These are phyloP conservation scores for Ustilago xerochloae DNA, from an alignment of 1,284 basidiomycete genomes.

Conservation along the genomic window DNA sequence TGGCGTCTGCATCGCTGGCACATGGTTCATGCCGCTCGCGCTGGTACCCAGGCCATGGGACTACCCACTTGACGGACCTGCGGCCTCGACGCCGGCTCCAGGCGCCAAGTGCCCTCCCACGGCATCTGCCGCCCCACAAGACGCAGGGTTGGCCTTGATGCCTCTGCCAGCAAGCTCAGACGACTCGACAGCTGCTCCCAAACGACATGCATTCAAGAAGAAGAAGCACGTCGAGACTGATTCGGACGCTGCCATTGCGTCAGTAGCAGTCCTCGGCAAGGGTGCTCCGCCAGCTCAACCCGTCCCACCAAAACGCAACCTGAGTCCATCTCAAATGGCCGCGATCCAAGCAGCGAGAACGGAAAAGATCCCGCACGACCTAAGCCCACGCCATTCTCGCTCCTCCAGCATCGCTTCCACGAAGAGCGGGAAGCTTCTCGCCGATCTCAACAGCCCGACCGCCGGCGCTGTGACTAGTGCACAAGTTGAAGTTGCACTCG, in stretches of 20 bases:
- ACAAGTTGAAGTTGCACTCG: constrained; percentile 8
- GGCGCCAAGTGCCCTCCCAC: not conserved
- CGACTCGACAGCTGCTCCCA: not conserved
- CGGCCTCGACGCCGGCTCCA: not conserved
- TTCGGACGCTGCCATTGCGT: not conserved
- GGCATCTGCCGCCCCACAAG: not conserved
- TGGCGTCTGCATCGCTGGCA: constrained; percentile 58
- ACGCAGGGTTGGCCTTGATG: not conserved
- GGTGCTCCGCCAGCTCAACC: constrained; percentile 1
- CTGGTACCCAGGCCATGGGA: constrained; percentile 52
- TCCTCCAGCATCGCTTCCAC: constrained; percentile 24
- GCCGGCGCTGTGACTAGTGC: not conserved
- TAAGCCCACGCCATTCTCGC: constrained; percentile 27
- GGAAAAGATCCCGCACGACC: constrained; percentile 26
- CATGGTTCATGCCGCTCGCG: constrained; percentile 59
- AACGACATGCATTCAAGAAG: constrained; percentile 31
- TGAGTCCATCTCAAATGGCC: constrained; percentile 27
- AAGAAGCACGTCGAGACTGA: not conserved
- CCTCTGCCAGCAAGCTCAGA: not conserved
- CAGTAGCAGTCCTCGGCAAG: not conserved
- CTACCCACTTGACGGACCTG: constrained; percentile 37
- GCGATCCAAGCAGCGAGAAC: constrained; percentile 28
- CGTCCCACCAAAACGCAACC: constrained; percentile 18
- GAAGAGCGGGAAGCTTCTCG: constrained; percentile 8
- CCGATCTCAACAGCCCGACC: not conserved